Evolutionary conservation across 2,329 filamentous ascomycete species (phyloP).

Genomic region (Colletotrichum brevisporum): DNA sequence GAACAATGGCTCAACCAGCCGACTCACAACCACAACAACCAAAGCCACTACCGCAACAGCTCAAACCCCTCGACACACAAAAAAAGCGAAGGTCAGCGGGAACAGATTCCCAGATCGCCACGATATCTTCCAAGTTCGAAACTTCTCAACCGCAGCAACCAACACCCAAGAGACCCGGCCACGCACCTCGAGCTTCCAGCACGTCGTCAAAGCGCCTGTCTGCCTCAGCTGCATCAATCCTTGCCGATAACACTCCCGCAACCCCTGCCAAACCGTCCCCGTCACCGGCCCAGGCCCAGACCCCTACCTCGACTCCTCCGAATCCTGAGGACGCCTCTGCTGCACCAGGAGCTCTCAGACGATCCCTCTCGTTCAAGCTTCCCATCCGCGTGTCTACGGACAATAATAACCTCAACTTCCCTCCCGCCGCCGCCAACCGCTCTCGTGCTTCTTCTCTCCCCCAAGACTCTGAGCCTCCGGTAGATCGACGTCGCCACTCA

Average conservation of each 20-base stretch:
- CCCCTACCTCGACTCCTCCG: slow-evolving; percentile 9
- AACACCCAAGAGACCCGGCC: slow-evolving; percentile 18
- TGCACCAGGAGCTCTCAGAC: slow-evolving; percentile 32
- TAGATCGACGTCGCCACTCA: slow-evolving; percentile 16
- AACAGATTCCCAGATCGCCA: slow-evolving; percentile 30
- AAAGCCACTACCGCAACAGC: not conserved
- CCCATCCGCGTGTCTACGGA: slow-evolving; percentile 34
- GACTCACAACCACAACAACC: slow-evolving; percentile 13
- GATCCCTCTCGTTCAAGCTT: slow-evolving; percentile 38
- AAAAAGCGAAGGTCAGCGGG: slow-evolving; percentile 7
- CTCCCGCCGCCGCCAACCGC: slow-evolving; percentile 16
- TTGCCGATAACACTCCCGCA: not conserved
- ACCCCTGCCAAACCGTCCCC: slow-evolving; percentile 16
- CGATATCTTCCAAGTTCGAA: slow-evolving; percentile 22
- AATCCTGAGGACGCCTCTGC: slow-evolving; percentile 22
- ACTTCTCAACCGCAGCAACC: slow-evolving; percentile 18
- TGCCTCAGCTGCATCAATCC: slow-evolving; percentile 12
- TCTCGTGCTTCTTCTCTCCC: slow-evolving; percentile 29
- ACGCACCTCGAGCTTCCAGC: slow-evolving; percentile 25
- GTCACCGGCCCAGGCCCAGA: slow-evolving; percentile 11
- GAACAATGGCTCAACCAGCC: slow-evolving; percentile 28
- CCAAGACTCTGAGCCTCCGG: slow-evolving; percentile 17
- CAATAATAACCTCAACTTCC: slow-evolving; percentile 15
- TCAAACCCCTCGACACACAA: slow-evolving; percentile 1
- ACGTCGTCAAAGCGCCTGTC: slow-evolving; percentile 35